Evolutionary conservation across 257 asterid genomes (phyloP).

Genomic region (Cynanchum wilfordii): DNA sequence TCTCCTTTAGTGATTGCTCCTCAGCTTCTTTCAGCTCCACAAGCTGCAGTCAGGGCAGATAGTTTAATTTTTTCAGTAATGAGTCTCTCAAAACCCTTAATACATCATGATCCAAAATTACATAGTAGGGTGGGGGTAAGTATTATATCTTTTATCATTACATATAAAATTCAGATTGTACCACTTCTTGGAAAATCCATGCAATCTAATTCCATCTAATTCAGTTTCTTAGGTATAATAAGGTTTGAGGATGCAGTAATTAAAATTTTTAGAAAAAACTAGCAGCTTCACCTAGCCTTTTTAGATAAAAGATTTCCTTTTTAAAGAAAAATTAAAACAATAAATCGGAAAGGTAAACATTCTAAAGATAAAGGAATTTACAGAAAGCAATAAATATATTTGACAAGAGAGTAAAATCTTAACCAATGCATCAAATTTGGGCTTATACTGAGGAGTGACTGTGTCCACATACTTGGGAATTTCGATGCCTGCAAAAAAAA

Average conservation of each 20-base stretch:
- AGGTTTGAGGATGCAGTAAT: background rate
- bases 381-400: background rate
- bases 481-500: slow-evolving; percentile 52
- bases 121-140: background rate
- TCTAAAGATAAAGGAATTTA: background rate
- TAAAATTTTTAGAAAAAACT: background rate
- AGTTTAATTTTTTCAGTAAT: background rate
- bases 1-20: slow-evolving; percentile 63
- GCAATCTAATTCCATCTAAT: background rate
- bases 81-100: background rate
- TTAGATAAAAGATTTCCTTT: background rate
- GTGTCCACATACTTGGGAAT: slow-evolving; percentile 80
- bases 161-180: background rate
- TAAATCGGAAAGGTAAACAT: background rate
- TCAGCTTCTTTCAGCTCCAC: slow-evolving; percentile 92
- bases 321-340: background rate
- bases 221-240: background rate
- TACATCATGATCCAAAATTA: background rate
- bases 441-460: slow-evolving; percentile 82
- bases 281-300: background rate
- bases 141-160: background rate
- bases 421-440: slow-evolving; percentile 86
- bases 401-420: slow-evolving; percentile 19
- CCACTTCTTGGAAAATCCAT: background rate
- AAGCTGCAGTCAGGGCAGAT: slow-evolving; percentile 44